Percentiles rank a stretch among this genome's conserved stretches.
Conservation (phyloP, 2,329 filamentous ascomycete genomes). For the Diplodia sapinea region DNA sequence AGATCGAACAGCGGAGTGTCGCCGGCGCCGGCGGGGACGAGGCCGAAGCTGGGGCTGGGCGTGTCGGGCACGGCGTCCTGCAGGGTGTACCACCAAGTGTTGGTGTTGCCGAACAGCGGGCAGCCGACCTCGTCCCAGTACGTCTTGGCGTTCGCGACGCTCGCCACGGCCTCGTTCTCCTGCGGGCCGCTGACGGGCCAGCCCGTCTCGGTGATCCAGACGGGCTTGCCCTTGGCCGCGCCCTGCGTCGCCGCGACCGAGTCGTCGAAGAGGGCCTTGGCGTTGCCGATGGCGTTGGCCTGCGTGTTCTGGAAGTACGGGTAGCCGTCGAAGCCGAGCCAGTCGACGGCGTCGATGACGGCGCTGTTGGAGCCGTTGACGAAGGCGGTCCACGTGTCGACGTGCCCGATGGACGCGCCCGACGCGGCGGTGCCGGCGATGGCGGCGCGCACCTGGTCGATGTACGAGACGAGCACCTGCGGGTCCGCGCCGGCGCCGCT, state of each 20-base stretch:
- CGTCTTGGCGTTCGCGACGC: constrained; percentile 70
- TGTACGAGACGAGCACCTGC: constrained; percentile 69
- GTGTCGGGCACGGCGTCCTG: constrained; percentile 64
- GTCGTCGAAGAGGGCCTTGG: constrained; percentile 69
- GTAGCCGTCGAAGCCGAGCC: constrained; percentile 83
- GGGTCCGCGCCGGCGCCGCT: constrained; percentile 69
- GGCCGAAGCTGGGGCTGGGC: constrained; percentile 72
- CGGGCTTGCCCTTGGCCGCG: constrained; percentile 68
- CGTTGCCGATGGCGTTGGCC: constrained; percentile 63
- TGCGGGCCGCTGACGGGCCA: constrained; percentile 77
- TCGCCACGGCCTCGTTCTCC: constrained; percentile 66
- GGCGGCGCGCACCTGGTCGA: constrained; percentile 68
- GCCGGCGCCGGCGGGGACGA: constrained; percentile 56
- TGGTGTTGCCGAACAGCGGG: constrained; percentile 65
- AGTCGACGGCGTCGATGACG: constrained; percentile 74
- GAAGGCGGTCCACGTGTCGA: constrained; percentile 80
- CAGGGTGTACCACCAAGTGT: constrained; percentile 77
- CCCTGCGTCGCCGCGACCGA: constrained; percentile 66
- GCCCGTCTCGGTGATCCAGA: constrained; percentile 90
- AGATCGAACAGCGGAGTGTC: constrained; percentile 45
- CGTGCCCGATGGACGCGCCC: constrained; percentile 72
- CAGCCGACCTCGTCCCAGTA: constrained; percentile 84
- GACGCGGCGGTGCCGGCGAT: constrained; percentile 68
- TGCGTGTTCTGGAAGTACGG: constrained; percentile 77
- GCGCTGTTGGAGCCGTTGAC: constrained; percentile 73